Evolutionary conservation across 2,329 filamentous ascomycete genomes (phyloP).

Genomic region (Fusarium bactridioides): DNA sequence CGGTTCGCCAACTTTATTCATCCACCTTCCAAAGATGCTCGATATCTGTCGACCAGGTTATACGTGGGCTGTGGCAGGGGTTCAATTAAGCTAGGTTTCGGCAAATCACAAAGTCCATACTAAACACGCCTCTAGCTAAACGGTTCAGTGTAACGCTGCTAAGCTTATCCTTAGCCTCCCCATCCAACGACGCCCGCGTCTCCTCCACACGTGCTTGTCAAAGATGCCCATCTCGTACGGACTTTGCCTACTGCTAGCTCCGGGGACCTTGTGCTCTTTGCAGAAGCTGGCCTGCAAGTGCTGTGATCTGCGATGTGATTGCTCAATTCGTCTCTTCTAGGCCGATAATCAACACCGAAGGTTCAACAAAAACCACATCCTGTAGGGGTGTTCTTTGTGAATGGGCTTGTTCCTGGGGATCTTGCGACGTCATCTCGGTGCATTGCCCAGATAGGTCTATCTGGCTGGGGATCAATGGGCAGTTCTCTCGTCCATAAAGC

Average conservation of each 20-base stretch:
- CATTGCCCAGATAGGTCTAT: slow-evolving; percentile 30
- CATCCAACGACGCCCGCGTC: slow-evolving; percentile 33
- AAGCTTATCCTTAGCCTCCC: slow-evolving; percentile 15
- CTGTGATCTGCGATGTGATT: slow-evolving; percentile 30
- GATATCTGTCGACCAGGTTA: neutral
- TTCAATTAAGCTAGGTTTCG: slow-evolving; percentile 11
- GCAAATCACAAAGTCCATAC: slow-evolving; percentile 35
- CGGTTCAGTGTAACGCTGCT: slow-evolving; percentile 18
- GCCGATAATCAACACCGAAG: slow-evolving; percentile 31
- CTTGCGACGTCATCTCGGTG: slow-evolving; percentile 20
- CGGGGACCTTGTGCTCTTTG: slow-evolving; percentile 19
- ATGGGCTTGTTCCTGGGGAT: slow-evolving; percentile 18
- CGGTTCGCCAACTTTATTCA: neutral
- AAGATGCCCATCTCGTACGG: slow-evolving; percentile 7
- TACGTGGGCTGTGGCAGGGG: slow-evolving; percentile 18
- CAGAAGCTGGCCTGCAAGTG: slow-evolving; percentile 22
- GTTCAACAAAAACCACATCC: slow-evolving; percentile 5
- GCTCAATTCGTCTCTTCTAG: slow-evolving; percentile 18
- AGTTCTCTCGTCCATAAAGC: slow-evolving; percentile 29
- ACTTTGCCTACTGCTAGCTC: slow-evolving; percentile 5
- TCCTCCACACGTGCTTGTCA: slow-evolving; percentile 36
- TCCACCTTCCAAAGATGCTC: neutral
- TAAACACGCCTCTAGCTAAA: slow-evolving; percentile 33
- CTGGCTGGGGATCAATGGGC: slow-evolving; percentile 16
- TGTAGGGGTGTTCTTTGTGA: slow-evolving; percentile 13